A percentile compares a stretch with the other conserved stretches of the same genome.
These are phyloP conservation scores for Syzygium aromaticum DNA, from an alignment of 345 rosid genomes.

Conservation along the genomic window DNA sequence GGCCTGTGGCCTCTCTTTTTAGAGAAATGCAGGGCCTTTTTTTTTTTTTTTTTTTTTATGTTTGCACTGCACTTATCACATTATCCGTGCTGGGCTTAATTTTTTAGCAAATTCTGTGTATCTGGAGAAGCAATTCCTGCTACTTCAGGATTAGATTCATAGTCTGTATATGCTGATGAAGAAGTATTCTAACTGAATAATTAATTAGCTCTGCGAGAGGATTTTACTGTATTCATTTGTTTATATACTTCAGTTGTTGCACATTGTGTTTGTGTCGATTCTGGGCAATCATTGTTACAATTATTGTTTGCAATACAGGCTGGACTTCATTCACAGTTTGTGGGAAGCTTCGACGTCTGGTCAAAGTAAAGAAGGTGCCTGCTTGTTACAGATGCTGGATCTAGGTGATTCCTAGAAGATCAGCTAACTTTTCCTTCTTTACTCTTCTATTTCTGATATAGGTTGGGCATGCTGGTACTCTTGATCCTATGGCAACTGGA, in stretches of 20 bases:
- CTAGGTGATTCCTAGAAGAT: neutral
- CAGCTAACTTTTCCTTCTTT: neutral
- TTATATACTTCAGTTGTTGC: neutral
- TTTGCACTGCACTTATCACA: neutral
- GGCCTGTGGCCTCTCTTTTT: neutral
- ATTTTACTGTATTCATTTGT: neutral
- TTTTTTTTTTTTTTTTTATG: neutral
- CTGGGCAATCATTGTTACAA: neutral
- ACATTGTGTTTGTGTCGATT: neutral
- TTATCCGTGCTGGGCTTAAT: neutral
- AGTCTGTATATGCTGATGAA: neutral
- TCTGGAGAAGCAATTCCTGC: neutral
- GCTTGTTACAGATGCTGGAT: neutral
- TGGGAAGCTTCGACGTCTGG: conserved; percentile 87
- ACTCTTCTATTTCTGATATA: conserved; percentile 11
- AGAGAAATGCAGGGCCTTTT: neutral
- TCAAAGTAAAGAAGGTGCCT: conserved; percentile 81
- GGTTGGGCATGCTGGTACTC: conserved; percentile 99
- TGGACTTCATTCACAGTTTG: conserved; percentile 99
- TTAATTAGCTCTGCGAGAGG: neutral
- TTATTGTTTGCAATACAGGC: conserved; percentile 27
- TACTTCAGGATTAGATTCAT: neutral
- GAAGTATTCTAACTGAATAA: neutral
- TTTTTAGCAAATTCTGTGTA: neutral
- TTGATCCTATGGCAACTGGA: conserved; percentile 99